Evolutionary conservation across 2,329 filamentous ascomycete genomes (phyloP), one percentile per base, ranked within the genome.

Genomic region (Onygenales sp.): DNA sequence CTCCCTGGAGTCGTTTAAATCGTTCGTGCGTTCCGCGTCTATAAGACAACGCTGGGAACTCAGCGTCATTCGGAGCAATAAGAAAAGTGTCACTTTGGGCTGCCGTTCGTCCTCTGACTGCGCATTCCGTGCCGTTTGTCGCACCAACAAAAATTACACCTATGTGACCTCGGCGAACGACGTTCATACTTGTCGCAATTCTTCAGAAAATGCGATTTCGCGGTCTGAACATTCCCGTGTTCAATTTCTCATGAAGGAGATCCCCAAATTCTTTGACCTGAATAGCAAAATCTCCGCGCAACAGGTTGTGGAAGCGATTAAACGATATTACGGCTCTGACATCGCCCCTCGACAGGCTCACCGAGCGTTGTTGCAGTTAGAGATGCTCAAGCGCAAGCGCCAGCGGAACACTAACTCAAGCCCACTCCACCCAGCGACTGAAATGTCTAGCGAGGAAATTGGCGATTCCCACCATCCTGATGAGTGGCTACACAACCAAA

Each of bases 151-250:
- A 56, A 68, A 68, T 54, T 59, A 66, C 53, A 71, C 68, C 33
- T 69, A 71, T 52, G 70, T 71, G 54, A 70, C 66, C 52, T 70
- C 65, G 50, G 60, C 70, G 47, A 66, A 70, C 52, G 68, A 71
- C 55, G 65, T 59, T 44, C 69, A 71, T 58, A 70, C 61, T 52
- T 71, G 69, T 55, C 66, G 65, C 10, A 56, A 61, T 39, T 64
- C 61, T 59, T 59, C 62, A 34, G 60, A 61, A 6, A 62, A 63
- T 4, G 68, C 67, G 4, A 65, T 68, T n/a, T 65, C 67, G 36
- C 68, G 68, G 36, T 68, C 69, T 11, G 68, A 70, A 56, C 67
- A 64, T 7, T 70, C 69, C n/a, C 69, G 70, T 60, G 66, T 71
- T 13, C 62, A 66, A 2, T 71, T 71, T 42, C 55, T 71, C 34